Base-by-base conservation (phyloP, 805 yeast species). In the Wickerhamomyces sydowiorum region DNA sequence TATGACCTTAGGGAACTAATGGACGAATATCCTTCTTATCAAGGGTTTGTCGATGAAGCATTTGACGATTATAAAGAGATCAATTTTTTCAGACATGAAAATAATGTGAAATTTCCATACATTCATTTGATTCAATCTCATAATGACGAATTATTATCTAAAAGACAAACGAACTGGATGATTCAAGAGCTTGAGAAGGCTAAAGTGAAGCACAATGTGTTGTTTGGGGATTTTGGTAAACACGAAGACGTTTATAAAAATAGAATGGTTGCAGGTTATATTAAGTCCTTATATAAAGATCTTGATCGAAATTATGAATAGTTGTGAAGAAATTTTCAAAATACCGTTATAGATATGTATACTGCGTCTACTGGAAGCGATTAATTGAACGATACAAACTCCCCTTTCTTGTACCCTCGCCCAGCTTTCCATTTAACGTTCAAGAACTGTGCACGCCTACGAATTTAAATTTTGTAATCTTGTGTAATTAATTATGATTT, bases 201-300 rank as follows among this genome's bases (percentile, higher is more conserved):
- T 3, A 45, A 44, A 2, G 43, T 57, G 0, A 47, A 45, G 1
- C 54, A 56, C 39, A 50, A 46, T 10, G 37, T 52, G 18, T 41
- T 56, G 14, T 42, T 61, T 21, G 75, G 61, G 1, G 57, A 68
- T 31, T 71, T 71, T 61, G 91, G 95, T 1, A 39, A 48, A 31
- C 95, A 86, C 50, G 82, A 86, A 55, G 77, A 82, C 36, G 86
- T 83, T 19, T 82, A 76, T 56, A 54, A 61, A 25, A 61, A 66
- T 43, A 37, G 47, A n/a, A 58, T 63, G 27, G 59, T 80, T 17
- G 70, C 72, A 5, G 48, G 56, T 17, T 61, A 56, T 43, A 45
- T 59, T 20, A 48, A 54, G 28, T 27, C 49, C 28, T 44, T 47
- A 2, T 51, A 44, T 30, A 38, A 36, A 23, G 42, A 28, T n/a